Conservation (phyloP, 2,329 filamentous ascomycete species). For the Fusarium sp. region DNA sequence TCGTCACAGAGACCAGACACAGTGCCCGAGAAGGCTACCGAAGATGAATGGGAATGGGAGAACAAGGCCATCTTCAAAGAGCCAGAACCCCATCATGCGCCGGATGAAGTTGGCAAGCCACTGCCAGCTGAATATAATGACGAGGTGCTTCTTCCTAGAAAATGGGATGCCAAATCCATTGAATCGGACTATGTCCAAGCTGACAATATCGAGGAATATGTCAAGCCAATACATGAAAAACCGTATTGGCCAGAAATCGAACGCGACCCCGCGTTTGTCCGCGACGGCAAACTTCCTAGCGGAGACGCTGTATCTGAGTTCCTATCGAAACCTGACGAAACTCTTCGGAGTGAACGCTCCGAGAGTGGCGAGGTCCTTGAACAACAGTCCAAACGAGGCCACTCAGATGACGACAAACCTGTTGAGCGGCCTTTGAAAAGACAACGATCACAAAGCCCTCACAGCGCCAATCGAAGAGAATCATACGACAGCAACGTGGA, state of each 20-base stretch:
- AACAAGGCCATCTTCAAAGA: constrained; percentile 57
- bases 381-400: constrained; percentile 32
- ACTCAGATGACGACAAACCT: constrained; percentile 25
- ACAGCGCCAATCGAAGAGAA: constrained; percentile 12
- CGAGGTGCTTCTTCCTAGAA: constrained; percentile 61
- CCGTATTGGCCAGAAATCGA: constrained; percentile 57
- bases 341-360: constrained; percentile 27
- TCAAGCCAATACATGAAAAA: constrained; percentile 57
- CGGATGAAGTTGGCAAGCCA: constrained; percentile 64
- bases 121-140: constrained; percentile 59
- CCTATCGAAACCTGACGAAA: constrained; percentile 13
- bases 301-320: constrained; percentile 40
- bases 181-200: constrained; percentile 61
- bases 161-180: constrained; percentile 59
- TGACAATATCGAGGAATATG: constrained; percentile 60
- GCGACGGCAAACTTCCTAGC: constrained; percentile 43
- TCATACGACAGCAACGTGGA: constrained; percentile 13
- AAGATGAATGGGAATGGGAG: constrained; percentile 58
- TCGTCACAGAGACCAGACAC: constrained; percentile 21
- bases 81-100: constrained; percentile 51
- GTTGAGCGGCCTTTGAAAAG: constrained; percentile 40
- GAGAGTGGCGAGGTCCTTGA: constrained; percentile 39
- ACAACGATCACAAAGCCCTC: constrained; percentile 37
- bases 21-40: constrained; percentile 17
- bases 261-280: constrained; percentile 60